Base-by-base conservation (phyloP, 371 early-diverging fungal species). In the Umbelopsis sp. region DNA sequence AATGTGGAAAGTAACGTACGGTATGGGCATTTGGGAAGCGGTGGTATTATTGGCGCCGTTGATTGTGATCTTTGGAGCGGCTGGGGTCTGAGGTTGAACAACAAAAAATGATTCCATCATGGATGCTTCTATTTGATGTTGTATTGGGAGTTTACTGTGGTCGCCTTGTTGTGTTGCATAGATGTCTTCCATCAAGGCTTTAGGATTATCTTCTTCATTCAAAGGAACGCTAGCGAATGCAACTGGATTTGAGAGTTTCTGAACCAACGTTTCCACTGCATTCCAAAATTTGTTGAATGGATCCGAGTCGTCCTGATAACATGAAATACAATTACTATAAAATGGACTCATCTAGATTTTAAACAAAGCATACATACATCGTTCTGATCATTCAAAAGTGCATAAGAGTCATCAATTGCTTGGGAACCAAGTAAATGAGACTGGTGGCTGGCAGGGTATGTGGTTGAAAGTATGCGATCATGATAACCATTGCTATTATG, bases 201-300 rank as follows among this genome's bases (percentile, higher is more conserved):
- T 72, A 3, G 81, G 80, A 35, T 71, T 69, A 66, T 87, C 87
- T 37, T 85, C 77, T 44, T 80, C 84, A 37, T 87, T 80, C 37
- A 92, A 72, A 4, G 91, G 92, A 1, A 88, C 87, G 0, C 91
- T 85, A 12, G 93, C 84, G 72, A 93, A 92, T 16, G 92, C 92
- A 1, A 92, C 89, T 6, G 94, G 92, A 45, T 86, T 87, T 0
- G 92, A 89, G 18, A 91, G 81, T 63, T 90, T 90, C 38, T 89
- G 84, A 7, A 94, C 87, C 66, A 94, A 72, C 29, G 84, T 85
- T 68, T 92, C 92, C 9, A 94, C 90, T 2, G 85, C 90, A 11
- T 91, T 89, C 91, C 92, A 93, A 66, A 94, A 92, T 71, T 88
- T 91, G 75, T 92, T 90, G 76, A 94, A 93, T 12, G 93, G 94